A percentile compares a stretch with the other conserved stretches of the same genome.
These are phyloP conservation scores for Yamadazyma friedrichii DNA, from an alignment of 1,139 yeast genomes.

Conservation along the genomic window DNA sequence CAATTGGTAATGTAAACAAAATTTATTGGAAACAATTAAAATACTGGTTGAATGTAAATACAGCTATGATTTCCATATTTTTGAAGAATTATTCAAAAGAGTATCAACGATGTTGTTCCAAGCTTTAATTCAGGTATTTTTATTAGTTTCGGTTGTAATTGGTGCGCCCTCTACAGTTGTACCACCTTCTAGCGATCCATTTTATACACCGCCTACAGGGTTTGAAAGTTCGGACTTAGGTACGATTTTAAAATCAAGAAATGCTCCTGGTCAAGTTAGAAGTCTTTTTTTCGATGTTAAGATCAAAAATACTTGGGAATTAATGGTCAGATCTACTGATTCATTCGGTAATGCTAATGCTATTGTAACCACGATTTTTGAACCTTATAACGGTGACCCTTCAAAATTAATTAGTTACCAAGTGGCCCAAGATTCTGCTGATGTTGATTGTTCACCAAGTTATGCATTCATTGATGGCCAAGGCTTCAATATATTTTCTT, in stretches of 20 bases:
- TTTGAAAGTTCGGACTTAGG: constrained; percentile 20
- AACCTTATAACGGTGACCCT: constrained; percentile 30
- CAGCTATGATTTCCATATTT: no score
- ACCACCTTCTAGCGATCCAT: constrained; percentile 19
- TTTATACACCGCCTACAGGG: constrained; percentile 23
- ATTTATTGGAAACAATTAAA: no score
- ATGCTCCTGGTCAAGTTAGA: constrained; percentile 20
- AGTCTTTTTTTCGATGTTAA: constrained; percentile 18
- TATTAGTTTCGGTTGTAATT: neutral
- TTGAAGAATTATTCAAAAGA: no score
- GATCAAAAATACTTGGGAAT: constrained; percentile 30
- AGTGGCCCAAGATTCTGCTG: constrained; percentile 32
- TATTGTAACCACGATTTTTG: constrained; percentile 30
- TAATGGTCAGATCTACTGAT: constrained; percentile 32
- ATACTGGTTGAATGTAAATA: no score
- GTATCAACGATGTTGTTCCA: neutral
- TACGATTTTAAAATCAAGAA: constrained; percentile 21
- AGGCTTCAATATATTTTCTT: constrained; percentile 17
- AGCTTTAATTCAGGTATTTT: neutral
- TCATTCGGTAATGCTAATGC: constrained; percentile 28
- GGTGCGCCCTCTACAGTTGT: constrained; percentile 1
- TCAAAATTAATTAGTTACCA: constrained; percentile 30
- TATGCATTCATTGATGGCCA: constrained; percentile 26
- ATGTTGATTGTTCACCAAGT: constrained; percentile 31
- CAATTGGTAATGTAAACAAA: no score